Evolutionary conservation across 371 early-diverging fungal species (phyloP).

Genomic region (Apophysomyces trapeziformis): DNA sequence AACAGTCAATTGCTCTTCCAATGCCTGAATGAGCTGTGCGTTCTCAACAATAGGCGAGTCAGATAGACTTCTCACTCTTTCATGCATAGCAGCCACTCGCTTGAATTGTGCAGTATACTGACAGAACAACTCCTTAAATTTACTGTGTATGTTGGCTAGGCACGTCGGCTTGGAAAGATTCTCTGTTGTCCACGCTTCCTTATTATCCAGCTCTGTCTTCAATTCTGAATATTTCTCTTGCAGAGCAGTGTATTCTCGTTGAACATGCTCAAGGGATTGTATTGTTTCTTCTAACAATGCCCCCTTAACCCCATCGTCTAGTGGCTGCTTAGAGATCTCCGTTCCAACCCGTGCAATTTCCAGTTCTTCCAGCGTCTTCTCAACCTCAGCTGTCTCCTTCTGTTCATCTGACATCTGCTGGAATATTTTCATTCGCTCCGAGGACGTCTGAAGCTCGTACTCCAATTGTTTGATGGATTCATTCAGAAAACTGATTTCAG

Average conservation of each 20-base stretch:
- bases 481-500: background rate
- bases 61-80: background rate
- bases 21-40: background rate
- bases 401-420: slow-evolving; percentile 13
- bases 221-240: slow-evolving; percentile 6
- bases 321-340: background rate
- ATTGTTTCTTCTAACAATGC: slow-evolving; percentile 1
- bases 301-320: background rate
- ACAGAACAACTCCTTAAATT: slow-evolving; percentile 3
- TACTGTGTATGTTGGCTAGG: background rate
- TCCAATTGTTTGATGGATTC: background rate
- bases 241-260: slow-evolving; percentile 12
- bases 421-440: background rate
- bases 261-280: slow-evolving; percentile 11
- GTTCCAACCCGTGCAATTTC: slow-evolving; percentile 11
- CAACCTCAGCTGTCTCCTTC: slow-evolving; percentile 16
- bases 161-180: background rate
- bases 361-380: slow-evolving; percentile 12
- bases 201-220: background rate
- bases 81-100: background rate
- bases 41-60: background rate
- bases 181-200: background rate
- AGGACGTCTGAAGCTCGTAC: background rate
- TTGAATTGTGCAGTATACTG: slow-evolving; percentile 5
- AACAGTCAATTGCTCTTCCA: background rate